Base-by-base conservation (phyloP, 1,284 basidiomycete species). In the Sparassis latifolia region DNA sequence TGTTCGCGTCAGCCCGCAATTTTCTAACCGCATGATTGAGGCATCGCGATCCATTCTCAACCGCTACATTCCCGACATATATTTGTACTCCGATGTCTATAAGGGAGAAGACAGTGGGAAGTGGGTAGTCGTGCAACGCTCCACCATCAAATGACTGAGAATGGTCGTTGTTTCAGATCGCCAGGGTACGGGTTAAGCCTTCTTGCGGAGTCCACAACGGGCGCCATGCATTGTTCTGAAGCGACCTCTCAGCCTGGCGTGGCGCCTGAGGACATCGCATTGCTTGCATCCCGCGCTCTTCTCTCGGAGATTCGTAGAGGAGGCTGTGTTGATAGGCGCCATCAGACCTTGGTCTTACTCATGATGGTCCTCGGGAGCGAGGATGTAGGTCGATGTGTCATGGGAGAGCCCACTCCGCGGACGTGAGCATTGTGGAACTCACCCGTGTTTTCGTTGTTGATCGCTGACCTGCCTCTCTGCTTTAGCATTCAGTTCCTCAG, bases 71-170 rank as follows among this genome's bases (percentile, higher is more conserved):
- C 96, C 96, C 30, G 97, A 99, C 65, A 92, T 98, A 32, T 98
- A 99, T 68, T 81, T 99, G 31, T 97, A 98, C 66, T 97, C 97
- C 1, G 97, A 99, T 61, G 94, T 98, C 10, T 99, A 97, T 72
- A 94, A 97, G 65, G 95, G 95, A 6, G 91, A 94, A 29, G 97
- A 99, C 55, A 92, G 92, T 56, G 97, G 97, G 67, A 97, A 93
- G 90, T 90, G 57, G 56, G 89, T 72, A 12, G 20, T 4, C 28
- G 46, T 31, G 10, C 37, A 30, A 20, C 33, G 20, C 20, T 20
- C 20, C 20, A 5, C 6, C 12, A 28, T 32, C 32, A 29, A 37
- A 42, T 29, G 9, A 4, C 4, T 27, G 20, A 20, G 20, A 20
- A 20, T 20, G 20, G 20, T 20, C 20, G 20, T 20, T 20, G 20